phyloP scores from a whole-genome alignment of 2,329 filamentous ascomycete genomes.

The Hypoxylon sp. region DNA sequence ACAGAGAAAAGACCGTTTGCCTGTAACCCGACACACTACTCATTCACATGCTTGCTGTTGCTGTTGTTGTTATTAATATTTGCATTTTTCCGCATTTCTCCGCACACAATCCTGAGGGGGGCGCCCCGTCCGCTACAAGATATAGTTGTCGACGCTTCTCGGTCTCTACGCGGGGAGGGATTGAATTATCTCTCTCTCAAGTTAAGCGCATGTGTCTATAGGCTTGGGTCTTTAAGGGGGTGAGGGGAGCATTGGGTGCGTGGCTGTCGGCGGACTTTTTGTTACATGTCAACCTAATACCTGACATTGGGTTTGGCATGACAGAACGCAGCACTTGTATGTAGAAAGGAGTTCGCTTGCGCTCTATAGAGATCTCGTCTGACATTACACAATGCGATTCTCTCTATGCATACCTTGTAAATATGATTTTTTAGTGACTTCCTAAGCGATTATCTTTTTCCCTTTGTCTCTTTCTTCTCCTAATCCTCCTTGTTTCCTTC shows the following conservation, averaged over 20 bases:
- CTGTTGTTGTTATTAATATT: neutral
- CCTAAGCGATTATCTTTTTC: too few relatives aligned
- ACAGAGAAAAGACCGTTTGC: constrained; percentile 17
- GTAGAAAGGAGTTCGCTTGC: constrained; percentile 6
- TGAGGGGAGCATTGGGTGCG: constrained; percentile 5
- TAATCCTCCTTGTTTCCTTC: too few relatives aligned
- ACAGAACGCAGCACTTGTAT: constrained; percentile 20
- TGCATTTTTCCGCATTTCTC: constrained; percentile 13
- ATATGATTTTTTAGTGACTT: constrained; percentile 4
- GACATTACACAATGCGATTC: constrained; percentile 17
- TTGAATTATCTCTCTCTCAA: constrained; percentile 5
- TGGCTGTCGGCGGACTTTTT: constrained; percentile 4
- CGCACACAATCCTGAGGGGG: constrained; percentile 2
- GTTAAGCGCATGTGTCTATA: constrained; percentile 4
- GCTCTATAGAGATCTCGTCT: constrained; percentile 28
- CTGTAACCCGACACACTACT: constrained; percentile 29
- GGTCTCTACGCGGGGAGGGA: constrained; percentile 17
- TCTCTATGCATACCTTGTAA: constrained; percentile 6
- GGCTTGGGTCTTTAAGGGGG: constrained; percentile 15
- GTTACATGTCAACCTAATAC: constrained; percentile 1
- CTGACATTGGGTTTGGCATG: neutral
- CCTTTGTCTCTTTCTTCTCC: too few relatives aligned
- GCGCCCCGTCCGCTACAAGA: constrained; percentile 6
- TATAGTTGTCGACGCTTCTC: constrained; percentile 18
- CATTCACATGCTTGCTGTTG: constrained; percentile 17